A percentile compares a stretch with the other conserved stretches of the same genome.
phyloP scores from a whole-genome alignment of 306 rosid genomes.

The Lathyrus tuberosus region DNA sequence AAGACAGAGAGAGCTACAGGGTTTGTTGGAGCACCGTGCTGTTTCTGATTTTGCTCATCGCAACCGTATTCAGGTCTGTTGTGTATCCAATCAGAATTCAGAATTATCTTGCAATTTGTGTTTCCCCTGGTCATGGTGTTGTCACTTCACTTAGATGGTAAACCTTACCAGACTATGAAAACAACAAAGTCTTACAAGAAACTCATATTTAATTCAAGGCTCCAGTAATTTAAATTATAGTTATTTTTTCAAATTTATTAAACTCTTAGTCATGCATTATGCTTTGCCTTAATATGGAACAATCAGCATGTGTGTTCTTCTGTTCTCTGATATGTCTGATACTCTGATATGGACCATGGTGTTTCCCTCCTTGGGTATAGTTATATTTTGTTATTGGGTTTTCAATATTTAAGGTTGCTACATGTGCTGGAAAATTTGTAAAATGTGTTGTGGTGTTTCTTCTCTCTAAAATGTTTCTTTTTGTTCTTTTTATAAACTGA shows the following conservation, averaged over 20 bases:
- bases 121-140: conserved; percentile 27
- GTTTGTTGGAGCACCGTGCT: conserved; percentile 94
- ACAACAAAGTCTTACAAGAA: conserved; percentile 5
- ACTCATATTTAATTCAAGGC: conserved; percentile 27
- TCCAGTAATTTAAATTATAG: not conserved
- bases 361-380: conserved; percentile 4
- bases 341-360: conserved; percentile 6
- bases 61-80: conserved; percentile 96
- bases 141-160: conserved; percentile 15
- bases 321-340: conserved; percentile 32
- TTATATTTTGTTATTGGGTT: conserved; percentile 17
- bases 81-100: conserved; percentile 29
- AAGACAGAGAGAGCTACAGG: conserved; percentile 93
- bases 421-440: conserved; percentile 11
- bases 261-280: conserved; percentile 3
- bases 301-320: conserved; percentile 9
- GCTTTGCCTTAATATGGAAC: conserved; percentile 28
- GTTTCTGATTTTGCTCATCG: conserved; percentile 99
- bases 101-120: conserved; percentile 31
- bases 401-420: conserved; percentile 10
- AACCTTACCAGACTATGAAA: conserved; percentile 14
- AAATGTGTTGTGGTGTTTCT: not conserved
- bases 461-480: conserved; percentile 7
- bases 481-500: conserved; percentile 27
- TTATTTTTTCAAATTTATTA: conserved; percentile 3